Evolutionary conservation across 1,284 basidiomycete genomes (phyloP), one percentile per base, ranked within the genome.

Genomic region (Cystobasidium pallidum): DNA sequence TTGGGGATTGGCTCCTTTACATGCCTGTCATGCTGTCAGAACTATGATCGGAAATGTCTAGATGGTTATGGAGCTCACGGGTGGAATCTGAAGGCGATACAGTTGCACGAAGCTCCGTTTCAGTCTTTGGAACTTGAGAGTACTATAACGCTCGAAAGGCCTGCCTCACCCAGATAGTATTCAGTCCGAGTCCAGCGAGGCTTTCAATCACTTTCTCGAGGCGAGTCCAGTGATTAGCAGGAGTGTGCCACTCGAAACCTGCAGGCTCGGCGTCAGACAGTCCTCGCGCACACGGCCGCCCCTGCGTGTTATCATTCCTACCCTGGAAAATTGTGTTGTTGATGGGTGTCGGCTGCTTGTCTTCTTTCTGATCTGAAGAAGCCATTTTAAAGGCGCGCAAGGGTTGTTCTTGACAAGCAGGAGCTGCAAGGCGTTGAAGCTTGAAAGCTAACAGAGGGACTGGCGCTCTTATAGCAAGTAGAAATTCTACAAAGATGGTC

Each of bases 171-270:
- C 68, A 71, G 32, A 71, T 28, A 17, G 59, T 71, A 32, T 34
- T 49, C 57, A 71, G 54, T 28, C 68, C 68, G 49, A 71, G 34
- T 32, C 36, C 68, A 28, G 63, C 51, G 21, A 71, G 49, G 28
- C 36, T 49, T 4, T 41, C 36, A n/a, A 71, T 28, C 36, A 55
- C 59, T 30, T 71, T 71, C 52, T 71, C 68, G 36, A 71, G 61
- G 24, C 68, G 59, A 30, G 39, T 26, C 68, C 68, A 71, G 59
- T 71, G 68, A n/a, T 57, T 41, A 45, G 24, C 13, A 24, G 68
- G 68, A 15, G 61, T 64, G 30, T 71, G 39, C 68, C 68, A 71
- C 39, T 71, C 68, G 28, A 71, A 71, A 28, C 68, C 68, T 71
- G 59, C 26, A 47, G 26, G 41, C 61, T 26, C 2, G n/a, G 30